Evolutionary conservation across 2,329 filamentous ascomycete genomes (phyloP).

Genomic region (Whalleya microplaca): DNA sequence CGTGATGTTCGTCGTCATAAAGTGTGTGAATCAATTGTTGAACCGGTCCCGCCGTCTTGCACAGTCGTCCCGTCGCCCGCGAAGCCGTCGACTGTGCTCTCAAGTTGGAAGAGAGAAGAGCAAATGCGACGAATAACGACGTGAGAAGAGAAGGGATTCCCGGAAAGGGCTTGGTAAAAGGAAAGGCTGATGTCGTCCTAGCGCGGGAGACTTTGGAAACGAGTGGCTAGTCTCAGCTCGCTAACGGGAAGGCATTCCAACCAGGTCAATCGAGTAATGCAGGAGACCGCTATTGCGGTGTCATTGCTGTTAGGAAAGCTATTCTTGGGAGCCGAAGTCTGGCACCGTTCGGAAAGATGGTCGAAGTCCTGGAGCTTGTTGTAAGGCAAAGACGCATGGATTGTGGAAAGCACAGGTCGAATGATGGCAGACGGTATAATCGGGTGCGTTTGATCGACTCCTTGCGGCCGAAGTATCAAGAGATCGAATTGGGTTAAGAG

Average conservation of each 20-base stretch:
- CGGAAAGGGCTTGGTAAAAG: constrained; percentile 14
- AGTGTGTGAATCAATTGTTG: constrained; percentile 29
- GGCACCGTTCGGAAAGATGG: constrained; percentile 3
- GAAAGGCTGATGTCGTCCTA: constrained; percentile 26
- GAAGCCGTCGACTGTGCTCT: constrained; percentile 49
- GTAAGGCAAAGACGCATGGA: constrained; percentile 5
- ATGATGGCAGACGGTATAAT: constrained; percentile 15
- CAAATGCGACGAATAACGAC: constrained; percentile 12
- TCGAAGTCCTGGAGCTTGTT: constrained; percentile 10
- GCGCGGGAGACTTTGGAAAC: constrained; percentile 18
- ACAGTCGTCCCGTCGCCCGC: constrained; percentile 55
- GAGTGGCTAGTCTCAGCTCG: constrained; percentile 25
- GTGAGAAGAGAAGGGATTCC: constrained; percentile 14
- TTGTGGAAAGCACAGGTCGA: constrained; percentile 10
- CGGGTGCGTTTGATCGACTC: constrained; percentile 28
- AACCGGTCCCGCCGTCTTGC: constrained; percentile 46
- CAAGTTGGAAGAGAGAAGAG: constrained; percentile 25
- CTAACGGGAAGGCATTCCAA: constrained; percentile 26
- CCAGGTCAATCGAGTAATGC: constrained; percentile 15
- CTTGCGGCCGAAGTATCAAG: constrained; percentile 23
- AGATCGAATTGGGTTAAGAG: constrained; percentile 19
- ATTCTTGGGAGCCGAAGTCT: constrained; percentile 10
- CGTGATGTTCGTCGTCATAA: constrained; percentile 27
- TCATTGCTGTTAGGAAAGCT: constrained; percentile 21
- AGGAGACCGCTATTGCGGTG: constrained; percentile 21